Evolutionary conservation across 2,329 filamentous ascomycete species (phyloP), one percentile per base, ranked within the genome.

Genomic region (Ascochyta koolunga): DNA sequence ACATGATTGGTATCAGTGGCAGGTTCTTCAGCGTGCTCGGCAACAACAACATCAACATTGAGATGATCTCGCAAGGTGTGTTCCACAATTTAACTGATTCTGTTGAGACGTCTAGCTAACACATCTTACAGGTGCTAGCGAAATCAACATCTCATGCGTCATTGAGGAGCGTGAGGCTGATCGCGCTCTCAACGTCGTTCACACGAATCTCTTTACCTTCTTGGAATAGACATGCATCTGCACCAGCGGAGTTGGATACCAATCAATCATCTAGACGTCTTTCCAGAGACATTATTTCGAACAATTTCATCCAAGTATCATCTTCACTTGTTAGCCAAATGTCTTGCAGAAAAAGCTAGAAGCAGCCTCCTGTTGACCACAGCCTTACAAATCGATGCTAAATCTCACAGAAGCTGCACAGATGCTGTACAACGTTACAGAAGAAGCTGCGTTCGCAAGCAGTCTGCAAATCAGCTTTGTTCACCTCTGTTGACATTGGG

Each of bases 71-170:
- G 21, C 95, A 99, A 79, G 95, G 95, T 93, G 82, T 69, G 81
- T 4, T 13, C 11, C 15, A 29, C 65, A 21, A 6, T n/a, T 10
- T 4, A 7, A 9, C 8, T 10, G 15, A 4, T n/a, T 15, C 2
- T 24, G 36, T 31, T 6, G 11, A 4, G 2, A 22, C 11, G 5
- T 1, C 9, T 2, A n/a, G 5, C 51, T 54, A 38, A 54, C 40
- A 42, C 2, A 15, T 4, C 7, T 7, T 11, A n/a, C 50, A 96
- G 92, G 93, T 68, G 95, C 95, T 22, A 97, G 93, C 73, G 95
- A 99, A 80, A 99, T 99, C 78, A 99, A 98, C 76, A 99, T 99
- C 56, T 96, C 92, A 10, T 99, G 95, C 71, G 95, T 99, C 39
- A 96, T 99, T 72, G 91, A 96, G 68, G 91, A 91, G 63, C 83